Conservation (phyloP, 345 rosid species). For the Euclidium syriacum region DNA sequence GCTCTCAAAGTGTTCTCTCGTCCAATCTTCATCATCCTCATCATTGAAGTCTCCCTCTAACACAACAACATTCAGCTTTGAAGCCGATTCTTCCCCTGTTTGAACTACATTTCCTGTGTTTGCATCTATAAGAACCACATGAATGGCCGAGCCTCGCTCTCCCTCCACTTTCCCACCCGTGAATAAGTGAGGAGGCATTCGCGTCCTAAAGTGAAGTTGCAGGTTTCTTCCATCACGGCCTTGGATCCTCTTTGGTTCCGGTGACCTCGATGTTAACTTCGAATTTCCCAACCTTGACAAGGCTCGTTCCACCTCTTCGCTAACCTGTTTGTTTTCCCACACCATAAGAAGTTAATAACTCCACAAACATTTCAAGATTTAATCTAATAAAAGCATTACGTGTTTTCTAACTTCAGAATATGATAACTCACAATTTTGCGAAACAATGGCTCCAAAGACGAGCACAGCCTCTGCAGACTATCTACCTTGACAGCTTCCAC, state of each 20-base stretch:
- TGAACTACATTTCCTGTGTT: slow-evolving; percentile 57
- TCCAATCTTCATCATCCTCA: slow-evolving; percentile 63
- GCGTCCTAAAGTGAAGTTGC: slow-evolving; percentile 73
- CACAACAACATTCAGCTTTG: slow-evolving; percentile 67
- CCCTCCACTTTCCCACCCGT: slow-evolving; percentile 94
- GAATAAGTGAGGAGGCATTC: slow-evolving; percentile 91
- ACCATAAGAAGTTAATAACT: not conserved
- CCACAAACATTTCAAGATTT: not conserved
- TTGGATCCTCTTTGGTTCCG: slow-evolving; percentile 54
- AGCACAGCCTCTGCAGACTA: slow-evolving; percentile 83
- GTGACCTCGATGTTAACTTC: slow-evolving; percentile 43
- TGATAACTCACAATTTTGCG: slow-evolving; percentile 75
- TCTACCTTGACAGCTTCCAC: slow-evolving; percentile 97
- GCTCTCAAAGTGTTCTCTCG: slow-evolving; percentile 64
- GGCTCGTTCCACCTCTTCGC: slow-evolving; percentile 93
- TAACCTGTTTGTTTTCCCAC: slow-evolving; percentile 49
- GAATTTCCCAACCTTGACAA: slow-evolving; percentile 62
- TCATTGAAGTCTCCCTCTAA: slow-evolving; percentile 85
- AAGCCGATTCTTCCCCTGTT: slow-evolving; percentile 60
- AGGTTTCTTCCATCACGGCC: slow-evolving; percentile 54
- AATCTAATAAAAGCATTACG: not conserved
- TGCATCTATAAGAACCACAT: slow-evolving; percentile 61
- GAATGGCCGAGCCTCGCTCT: slow-evolving; percentile 79
- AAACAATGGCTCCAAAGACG: slow-evolving; percentile 90
- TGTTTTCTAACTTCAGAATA: not conserved